Evolutionary conservation across 306 rosid species (phyloP).

Genomic region (Dicorynia guianensis): DNA sequence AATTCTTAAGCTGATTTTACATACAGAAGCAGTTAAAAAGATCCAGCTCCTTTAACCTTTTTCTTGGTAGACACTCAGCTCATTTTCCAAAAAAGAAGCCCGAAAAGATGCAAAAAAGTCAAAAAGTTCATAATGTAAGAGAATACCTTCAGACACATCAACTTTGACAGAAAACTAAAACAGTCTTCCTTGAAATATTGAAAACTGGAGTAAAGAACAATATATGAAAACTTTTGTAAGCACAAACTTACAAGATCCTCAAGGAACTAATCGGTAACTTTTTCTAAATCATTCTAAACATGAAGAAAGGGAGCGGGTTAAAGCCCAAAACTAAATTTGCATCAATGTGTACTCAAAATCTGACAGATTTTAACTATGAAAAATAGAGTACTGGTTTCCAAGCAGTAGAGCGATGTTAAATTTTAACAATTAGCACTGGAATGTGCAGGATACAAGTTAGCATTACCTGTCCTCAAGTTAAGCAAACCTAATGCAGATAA

Average conservation of each 20-base stretch:
- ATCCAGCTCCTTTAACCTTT: too few relatives aligned
- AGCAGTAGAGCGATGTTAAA: slow-evolving; percentile 7
- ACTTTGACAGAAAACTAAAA: slow-evolving; percentile 7
- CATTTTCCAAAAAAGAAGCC: too few relatives aligned
- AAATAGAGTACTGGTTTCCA: not conserved
- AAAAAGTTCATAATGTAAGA: not conserved
- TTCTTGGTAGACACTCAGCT: too few relatives aligned
- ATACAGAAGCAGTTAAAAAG: too few relatives aligned
- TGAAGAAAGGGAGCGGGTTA: not conserved
- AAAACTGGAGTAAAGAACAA: slow-evolving; percentile 4
- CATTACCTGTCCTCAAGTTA: not conserved
- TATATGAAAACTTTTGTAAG: slow-evolving; percentile 8
- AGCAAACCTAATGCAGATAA: not conserved
- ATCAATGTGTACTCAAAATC: not conserved
- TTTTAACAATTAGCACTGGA: slow-evolving; percentile 11
- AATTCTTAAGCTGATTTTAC: too few relatives aligned
- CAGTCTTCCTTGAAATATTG: not conserved
- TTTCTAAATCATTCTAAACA: slow-evolving; percentile 23
- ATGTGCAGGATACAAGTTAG: not conserved
- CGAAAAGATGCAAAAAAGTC: not conserved
- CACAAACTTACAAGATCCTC: not conserved
- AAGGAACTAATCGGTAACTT: slow-evolving; percentile 2
- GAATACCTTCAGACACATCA: slow-evolving; percentile 2
- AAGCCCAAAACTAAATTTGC: slow-evolving; percentile 14
- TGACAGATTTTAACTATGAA: not conserved